Evolutionary conservation across 2,329 filamentous ascomycete genomes (phyloP).

Genomic region (Graphilbum ipis-grandicollis): DNA sequence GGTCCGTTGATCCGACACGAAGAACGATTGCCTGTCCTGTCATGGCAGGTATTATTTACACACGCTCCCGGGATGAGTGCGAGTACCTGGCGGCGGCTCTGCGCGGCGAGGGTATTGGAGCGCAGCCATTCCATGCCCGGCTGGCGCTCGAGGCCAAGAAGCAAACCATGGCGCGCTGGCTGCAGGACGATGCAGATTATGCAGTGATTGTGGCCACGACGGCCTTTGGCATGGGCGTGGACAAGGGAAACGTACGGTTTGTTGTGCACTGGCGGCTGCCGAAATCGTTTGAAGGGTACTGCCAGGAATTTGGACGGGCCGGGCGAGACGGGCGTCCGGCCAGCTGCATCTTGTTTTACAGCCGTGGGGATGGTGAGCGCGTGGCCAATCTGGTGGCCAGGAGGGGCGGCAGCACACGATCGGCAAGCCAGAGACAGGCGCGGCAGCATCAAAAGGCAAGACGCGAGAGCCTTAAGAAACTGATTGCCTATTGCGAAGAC

Average conservation of each 20-base stretch:
- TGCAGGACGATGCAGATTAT: slow-evolving; percentile 56
- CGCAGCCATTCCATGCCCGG: slow-evolving; percentile 56
- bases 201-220: slow-evolving; percentile 91
- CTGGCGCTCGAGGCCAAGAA: slow-evolving; percentile 52
- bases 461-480: slow-evolving; percentile 46
- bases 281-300: slow-evolving; percentile 89
- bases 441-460: neutral
- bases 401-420: slow-evolving; percentile 16
- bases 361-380: slow-evolving; percentile 67
- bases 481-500: slow-evolving; percentile 71
- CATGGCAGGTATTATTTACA: slow-evolving; percentile 71
- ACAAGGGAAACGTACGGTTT: slow-evolving; percentile 87
- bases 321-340: slow-evolving; percentile 79
- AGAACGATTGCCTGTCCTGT: no score
- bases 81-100: slow-evolving; percentile 51
- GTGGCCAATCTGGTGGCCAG: slow-evolving; percentile 35
- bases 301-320: slow-evolving; percentile 85
- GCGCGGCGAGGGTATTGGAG: slow-evolving; percentile 51
- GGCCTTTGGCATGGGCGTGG: slow-evolving; percentile 95
- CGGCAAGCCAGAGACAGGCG: slow-evolving; percentile 17
- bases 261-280: slow-evolving; percentile 90
- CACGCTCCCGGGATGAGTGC: slow-evolving; percentile 56
- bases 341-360: slow-evolving; percentile 82
- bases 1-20: no score
- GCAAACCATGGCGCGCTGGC: slow-evolving; percentile 54